These are phyloP conservation scores for Apophysomyces ossiformis DNA, from an alignment of 371 early-diverging fungal species.

Conservation along the genomic window DNA sequence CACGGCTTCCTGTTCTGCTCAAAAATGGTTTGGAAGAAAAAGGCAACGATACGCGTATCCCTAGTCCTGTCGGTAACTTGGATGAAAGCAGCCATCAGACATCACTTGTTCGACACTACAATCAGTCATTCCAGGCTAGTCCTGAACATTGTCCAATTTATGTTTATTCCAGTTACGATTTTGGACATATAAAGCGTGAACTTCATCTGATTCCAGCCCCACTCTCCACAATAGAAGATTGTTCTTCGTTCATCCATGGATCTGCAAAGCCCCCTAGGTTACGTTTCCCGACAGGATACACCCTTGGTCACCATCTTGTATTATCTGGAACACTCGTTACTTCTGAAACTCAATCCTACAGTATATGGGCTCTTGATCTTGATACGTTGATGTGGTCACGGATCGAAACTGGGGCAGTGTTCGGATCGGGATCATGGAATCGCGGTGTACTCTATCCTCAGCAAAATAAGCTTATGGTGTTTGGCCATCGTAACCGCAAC, in stretches of 20 bases:
- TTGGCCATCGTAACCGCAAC: constrained; percentile 69
- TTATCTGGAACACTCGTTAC: constrained; percentile 77
- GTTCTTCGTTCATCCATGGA: constrained; percentile 64
- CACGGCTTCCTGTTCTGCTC: constrained; percentile 29
- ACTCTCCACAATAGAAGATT: constrained; percentile 51
- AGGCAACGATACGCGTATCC: neutral
- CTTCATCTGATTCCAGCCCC: constrained; percentile 59
- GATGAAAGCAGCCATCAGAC: neutral
- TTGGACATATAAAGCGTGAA: constrained; percentile 73
- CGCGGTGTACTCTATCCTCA: constrained; percentile 67
- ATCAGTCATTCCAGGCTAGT: constrained; percentile 15
- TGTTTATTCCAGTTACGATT: constrained; percentile 83
- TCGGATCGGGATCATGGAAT: constrained; percentile 79
- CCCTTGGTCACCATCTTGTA: constrained; percentile 74
- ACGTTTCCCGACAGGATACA: constrained; percentile 76
- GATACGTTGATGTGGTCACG: constrained; percentile 67
- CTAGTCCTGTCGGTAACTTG: too few species aligned
- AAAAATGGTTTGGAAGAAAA: constrained; percentile 11
- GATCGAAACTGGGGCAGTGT: constrained; percentile 68
- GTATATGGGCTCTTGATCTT: constrained; percentile 77
- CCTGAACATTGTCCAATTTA: constrained; percentile 47
- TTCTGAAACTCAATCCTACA: constrained; percentile 64
- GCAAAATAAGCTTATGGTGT: constrained; percentile 63
- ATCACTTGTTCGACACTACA: constrained; percentile 18
- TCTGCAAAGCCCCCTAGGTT: constrained; percentile 72